A percentile compares a stretch with the other conserved stretches of the same genome.
phyloP scores from a whole-genome alignment of 306 rosid genomes.

The Cicer cuneatum region DNA sequence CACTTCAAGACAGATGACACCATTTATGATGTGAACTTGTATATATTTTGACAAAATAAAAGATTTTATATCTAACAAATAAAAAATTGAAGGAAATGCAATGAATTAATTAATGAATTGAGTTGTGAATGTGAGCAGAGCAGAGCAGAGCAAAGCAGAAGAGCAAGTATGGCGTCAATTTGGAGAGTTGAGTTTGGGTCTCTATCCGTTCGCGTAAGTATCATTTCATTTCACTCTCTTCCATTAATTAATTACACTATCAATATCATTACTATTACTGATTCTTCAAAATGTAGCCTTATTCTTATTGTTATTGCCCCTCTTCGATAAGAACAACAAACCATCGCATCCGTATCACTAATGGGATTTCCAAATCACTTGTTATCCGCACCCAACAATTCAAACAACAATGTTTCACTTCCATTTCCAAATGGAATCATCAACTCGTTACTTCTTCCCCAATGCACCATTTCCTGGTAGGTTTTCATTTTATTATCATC shows the following conservation, averaged over 20 bases:
- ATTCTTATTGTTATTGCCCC: neutral
- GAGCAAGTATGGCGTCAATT: constrained; percentile 58
- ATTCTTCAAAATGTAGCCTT: constrained; percentile 27
- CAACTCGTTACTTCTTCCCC: constrained; percentile 36
- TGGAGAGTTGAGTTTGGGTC: constrained; percentile 50
- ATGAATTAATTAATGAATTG: neutral
- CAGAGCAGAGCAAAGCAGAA: neutral
- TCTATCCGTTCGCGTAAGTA: constrained; percentile 54
- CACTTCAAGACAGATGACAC: too few species aligned
- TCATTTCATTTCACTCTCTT: neutral
- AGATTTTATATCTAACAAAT: too few species aligned
- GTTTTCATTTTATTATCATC: neutral
- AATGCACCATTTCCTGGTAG: constrained; percentile 31
- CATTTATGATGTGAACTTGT: too few species aligned
- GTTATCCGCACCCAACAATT: constrained; percentile 31
- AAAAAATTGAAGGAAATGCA: too few species aligned
- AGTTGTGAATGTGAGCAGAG: neutral
- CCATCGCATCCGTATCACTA: constrained; percentile 26
- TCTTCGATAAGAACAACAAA: neutral
- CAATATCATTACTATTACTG: too few species aligned
- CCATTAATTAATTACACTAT: too few species aligned
- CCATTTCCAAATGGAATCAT: constrained; percentile 38
- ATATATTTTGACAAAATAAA: too few species aligned
- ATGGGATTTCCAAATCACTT: constrained; percentile 32
- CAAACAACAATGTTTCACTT: constrained; percentile 30